Evolutionary conservation across 441 rosid species (phyloP).

Genomic region (Viola pubescens): DNA sequence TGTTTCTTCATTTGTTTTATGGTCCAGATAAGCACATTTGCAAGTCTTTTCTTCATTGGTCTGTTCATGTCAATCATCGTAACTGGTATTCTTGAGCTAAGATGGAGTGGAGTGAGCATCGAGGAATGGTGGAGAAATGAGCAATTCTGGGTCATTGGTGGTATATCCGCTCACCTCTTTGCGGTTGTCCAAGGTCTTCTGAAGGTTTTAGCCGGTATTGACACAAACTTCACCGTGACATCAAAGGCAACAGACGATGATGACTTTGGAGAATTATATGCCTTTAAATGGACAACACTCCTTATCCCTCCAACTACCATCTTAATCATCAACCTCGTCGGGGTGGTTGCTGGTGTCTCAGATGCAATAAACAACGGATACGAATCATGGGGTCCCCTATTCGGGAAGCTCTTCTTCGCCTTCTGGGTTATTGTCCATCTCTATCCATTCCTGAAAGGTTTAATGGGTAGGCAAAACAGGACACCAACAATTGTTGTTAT

Average conservation of each 20-base stretch:
- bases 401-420: constrained; percentile 88
- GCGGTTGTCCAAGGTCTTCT: constrained; percentile 80
- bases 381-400: constrained; percentile 85
- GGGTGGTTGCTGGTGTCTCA: constrained; percentile 88
- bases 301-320: constrained; percentile 89
- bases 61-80: constrained; percentile 68
- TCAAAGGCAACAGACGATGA: constrained; percentile 81
- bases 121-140: constrained; percentile 99
- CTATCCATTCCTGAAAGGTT: constrained; percentile 96
- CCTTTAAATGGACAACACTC: constrained; percentile 89
- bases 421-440: constrained; percentile 97
- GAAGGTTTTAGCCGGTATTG: constrained; percentile 80
- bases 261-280: constrained; percentile 77
- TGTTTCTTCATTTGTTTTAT: neutral
- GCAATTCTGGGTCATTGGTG: constrained; percentile 97
- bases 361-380: constrained; percentile 90
- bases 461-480: constrained; percentile 91
- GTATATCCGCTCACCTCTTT: constrained; percentile 86
- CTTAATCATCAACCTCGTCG: constrained; percentile 75
- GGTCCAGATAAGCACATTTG: constrained; percentile 75
- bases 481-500: constrained; percentile 93
- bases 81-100: constrained; percentile 76
- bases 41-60: constrained; percentile 83
- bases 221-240: constrained; percentile 91
- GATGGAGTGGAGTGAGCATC: constrained; percentile 98